Evolutionary conservation across 225 moss, liverwort and hornwort species (phyloP).

Genomic region (Takakia lepidozioides): DNA sequence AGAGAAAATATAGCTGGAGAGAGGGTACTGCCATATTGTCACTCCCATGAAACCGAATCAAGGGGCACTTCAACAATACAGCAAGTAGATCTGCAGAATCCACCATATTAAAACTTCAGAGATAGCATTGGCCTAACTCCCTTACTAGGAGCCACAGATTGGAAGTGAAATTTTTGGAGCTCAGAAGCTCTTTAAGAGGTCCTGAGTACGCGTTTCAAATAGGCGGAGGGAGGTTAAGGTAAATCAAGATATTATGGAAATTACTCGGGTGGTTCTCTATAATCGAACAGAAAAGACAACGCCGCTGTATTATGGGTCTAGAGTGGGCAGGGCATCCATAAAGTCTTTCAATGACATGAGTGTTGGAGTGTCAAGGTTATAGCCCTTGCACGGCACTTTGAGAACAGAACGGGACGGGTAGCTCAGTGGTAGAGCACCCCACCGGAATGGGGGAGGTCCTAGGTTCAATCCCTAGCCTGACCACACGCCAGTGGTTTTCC

Average conservation of each 20-base stretch:
- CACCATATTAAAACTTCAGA: not conserved
- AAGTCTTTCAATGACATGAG: constrained; percentile 20
- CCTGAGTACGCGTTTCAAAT: too few relatives aligned
- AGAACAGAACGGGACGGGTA: too few relatives aligned
- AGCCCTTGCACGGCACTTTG: too few relatives aligned
- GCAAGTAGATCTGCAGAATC: not conserved
- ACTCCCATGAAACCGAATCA: constrained; percentile 21
- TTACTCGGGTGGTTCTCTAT: not conserved
- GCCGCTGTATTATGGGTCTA: constrained; percentile 4
- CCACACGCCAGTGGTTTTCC: too few relatives aligned
- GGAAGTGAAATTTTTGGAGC: not conserved
- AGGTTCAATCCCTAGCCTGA: too few relatives aligned
- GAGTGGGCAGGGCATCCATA: constrained; percentile 11
- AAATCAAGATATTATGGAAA: not conserved
- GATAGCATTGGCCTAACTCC: not conserved
- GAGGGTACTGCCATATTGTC: constrained; percentile 27
- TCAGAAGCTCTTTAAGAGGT: too few relatives aligned
- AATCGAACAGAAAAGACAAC: not conserved
- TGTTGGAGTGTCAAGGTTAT: too few relatives aligned
- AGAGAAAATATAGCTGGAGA: constrained; percentile 1
- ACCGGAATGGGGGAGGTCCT: too few relatives aligned
- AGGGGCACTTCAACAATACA: constrained; percentile 13
- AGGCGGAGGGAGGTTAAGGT: not conserved
- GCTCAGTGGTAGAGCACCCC: too few relatives aligned
- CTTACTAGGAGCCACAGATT: not conserved